These are phyloP conservation scores for Fusarium coicis DNA, from an alignment of 2,329 filamentous ascomycete species.

Conservation along the genomic window DNA sequence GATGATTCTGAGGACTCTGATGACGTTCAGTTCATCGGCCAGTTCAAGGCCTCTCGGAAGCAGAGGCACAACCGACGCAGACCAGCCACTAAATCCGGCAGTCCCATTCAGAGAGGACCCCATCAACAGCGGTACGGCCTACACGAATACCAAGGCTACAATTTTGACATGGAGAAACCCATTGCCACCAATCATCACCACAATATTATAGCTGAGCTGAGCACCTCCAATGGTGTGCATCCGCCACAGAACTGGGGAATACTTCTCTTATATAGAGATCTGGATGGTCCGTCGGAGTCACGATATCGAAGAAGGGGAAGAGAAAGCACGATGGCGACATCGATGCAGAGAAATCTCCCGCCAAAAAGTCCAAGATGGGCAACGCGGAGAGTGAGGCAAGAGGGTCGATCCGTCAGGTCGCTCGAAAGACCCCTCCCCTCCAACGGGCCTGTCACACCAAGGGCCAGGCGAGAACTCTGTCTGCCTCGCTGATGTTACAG, in stretches of 20 bases:
- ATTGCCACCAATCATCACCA: not conserved
- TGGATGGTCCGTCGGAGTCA: not conserved
- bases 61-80: not conserved
- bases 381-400: not conserved
- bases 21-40: not conserved
- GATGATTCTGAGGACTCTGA: not conserved
- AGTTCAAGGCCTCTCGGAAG: not conserved
- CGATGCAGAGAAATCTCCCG: conserved; percentile 19
- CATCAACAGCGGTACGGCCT: not conserved
- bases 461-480: too few species aligned
- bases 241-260: not conserved
- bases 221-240: not conserved
- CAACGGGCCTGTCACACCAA: not conserved
- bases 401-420: not conserved
- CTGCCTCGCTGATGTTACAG: too few species aligned
- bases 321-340: conserved; percentile 25
- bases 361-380: conserved; percentile 26
- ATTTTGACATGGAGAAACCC: too few species aligned
- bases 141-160: not conserved
- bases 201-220: not conserved
- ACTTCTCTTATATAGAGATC: not conserved
- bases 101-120: not conserved
- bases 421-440: conserved; percentile 5
- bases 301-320: conserved; percentile 43
- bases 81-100: not conserved